Base-by-base conservation (phyloP, 768 basidiomycete species). In the Naganishia vishniacii region DNA sequence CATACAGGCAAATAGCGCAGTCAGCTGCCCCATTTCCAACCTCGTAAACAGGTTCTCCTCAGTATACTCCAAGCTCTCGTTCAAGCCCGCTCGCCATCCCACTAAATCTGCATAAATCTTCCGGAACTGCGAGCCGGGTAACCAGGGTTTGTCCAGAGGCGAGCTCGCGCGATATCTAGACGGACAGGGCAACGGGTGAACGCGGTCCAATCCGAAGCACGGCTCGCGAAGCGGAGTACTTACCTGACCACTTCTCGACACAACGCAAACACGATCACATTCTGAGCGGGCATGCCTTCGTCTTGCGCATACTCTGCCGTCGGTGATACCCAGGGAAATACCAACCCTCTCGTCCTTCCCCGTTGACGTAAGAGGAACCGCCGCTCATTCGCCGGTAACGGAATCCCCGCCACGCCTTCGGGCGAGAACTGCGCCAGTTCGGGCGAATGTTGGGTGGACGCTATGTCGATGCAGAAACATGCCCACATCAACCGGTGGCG, bases 401-500 rank as follows among this genome's bases (percentile, higher is more conserved):
- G 53, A 34, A 58, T 58, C 7, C 25, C 47, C 15, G 31, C 53
- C 32, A 58, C 12, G 23, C 32, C 34, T 20, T 37, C 53, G 53
- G 41, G 31, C 31, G 53, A 37, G 25, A 58, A 58, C n/a, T 37
- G 40, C 5, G 53, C 53, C 18, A 58, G 40, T 42, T 58, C 32
- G 9, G 53, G 32, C 40, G 32, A 23, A 20, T 37, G 32, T 8
- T 25, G 34, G 53, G 53, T 58, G 53, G 26, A 20, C 32, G 40
- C 40, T 20, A 41, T 58, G 53, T 58, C 53, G 53, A 58, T 58
- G 53, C 53, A 58, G 32, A 20, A 58, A 58, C 53, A 58, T 23
- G 53, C 53, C 53, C 53, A 58, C 32, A 58, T 40, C 7, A 58
- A 28, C 8, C 53, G 53, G 32, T 42, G 53, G 32, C 53, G 53